Conservation (phyloP, 345 rosid genomes). For the Lepidium aucheri region DNA sequence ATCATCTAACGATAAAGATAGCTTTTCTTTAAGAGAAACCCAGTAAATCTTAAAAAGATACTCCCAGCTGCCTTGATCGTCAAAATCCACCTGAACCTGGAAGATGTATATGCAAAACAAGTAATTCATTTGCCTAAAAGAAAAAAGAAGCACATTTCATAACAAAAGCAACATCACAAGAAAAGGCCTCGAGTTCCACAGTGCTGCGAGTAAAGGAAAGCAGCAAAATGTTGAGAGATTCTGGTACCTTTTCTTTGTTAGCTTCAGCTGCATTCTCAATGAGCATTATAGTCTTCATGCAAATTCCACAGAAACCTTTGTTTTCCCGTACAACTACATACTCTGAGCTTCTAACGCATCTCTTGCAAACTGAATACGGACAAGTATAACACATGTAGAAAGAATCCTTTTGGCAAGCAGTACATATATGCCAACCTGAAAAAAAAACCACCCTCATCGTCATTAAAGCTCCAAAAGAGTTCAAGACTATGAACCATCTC, state of each 20-base stretch:
- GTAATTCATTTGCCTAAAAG: neutral
- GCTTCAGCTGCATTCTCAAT: conserved; percentile 54
- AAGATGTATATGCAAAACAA: neutral
- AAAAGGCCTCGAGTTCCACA: neutral
- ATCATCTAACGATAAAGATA: conserved; percentile 57
- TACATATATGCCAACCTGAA: conserved; percentile 97
- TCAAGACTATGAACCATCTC: neutral
- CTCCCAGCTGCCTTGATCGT: conserved; percentile 94
- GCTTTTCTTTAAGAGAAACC: conserved; percentile 63
- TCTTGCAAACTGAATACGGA: conserved; percentile 89
- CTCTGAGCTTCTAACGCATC: conserved; percentile 80
- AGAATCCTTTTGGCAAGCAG: conserved; percentile 72
- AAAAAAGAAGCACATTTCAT: neutral
- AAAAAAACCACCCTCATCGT: neutral
- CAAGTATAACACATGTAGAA: conserved; percentile 92
- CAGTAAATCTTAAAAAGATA: conserved; percentile 96
- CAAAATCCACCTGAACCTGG: conserved; percentile 94
- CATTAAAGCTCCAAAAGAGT: neutral
- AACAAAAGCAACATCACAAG: neutral
- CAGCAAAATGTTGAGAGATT: neutral
- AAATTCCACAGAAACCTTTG: conserved; percentile 85
- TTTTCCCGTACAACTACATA: conserved; percentile 62
- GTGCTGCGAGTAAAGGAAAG: neutral
- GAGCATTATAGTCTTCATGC: conserved; percentile 82
- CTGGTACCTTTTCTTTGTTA: conserved; percentile 28